Evolutionary conservation across 2,329 filamentous ascomycete species (phyloP), one percentile per base, ranked within the genome.

Genomic region (Pseudocercospora eumusae): DNA sequence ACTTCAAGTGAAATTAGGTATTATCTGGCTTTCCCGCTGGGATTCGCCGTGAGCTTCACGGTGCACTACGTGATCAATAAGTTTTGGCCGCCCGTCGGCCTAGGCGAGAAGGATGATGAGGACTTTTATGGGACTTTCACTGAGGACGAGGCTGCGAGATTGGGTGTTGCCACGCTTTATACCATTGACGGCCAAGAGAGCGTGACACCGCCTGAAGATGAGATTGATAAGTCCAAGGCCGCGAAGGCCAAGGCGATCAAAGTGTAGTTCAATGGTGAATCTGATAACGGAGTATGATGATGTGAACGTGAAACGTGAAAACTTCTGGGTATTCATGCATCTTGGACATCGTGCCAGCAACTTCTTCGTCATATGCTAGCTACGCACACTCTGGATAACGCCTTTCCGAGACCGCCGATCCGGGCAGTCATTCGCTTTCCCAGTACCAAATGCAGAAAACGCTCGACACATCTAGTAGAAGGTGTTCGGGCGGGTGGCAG

Each of bases 401-500:
- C 66, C 66, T 21, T 54, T 54, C 28, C 47, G 40, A 61, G 60
- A 65, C 62, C 57, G 60, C 64, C 64, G 57, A 59, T 42, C 62
- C 62, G 62, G 56, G 62, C 66, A 62, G 62, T 66, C 62, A 56
- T 54, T 53, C 56, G 52, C 57, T 58, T 44, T 63, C 60, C 64
- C 60, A 63, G 65, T 18, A 36, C 52, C 63, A 64, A 63, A 67
- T 67, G 65, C 63, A 65, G 53, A 57, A 59, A 58, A 63, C 33
- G 56, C 60, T 61, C 58, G 55, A 69, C 80, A 79, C 82, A 78
- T 86, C 86, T 92, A 98, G 86, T 92, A 95, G 87, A 98, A 98
- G 81, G 95, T 99, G 77, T 91, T 91, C 77, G 95, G 95, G 83
- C 95, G 89, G 83, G 87, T 91, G 78, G 92, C 88, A 79, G 90